Evolutionary conservation across 2,329 filamentous ascomycete species (phyloP).

Genomic region (Nemania bipapillata): DNA sequence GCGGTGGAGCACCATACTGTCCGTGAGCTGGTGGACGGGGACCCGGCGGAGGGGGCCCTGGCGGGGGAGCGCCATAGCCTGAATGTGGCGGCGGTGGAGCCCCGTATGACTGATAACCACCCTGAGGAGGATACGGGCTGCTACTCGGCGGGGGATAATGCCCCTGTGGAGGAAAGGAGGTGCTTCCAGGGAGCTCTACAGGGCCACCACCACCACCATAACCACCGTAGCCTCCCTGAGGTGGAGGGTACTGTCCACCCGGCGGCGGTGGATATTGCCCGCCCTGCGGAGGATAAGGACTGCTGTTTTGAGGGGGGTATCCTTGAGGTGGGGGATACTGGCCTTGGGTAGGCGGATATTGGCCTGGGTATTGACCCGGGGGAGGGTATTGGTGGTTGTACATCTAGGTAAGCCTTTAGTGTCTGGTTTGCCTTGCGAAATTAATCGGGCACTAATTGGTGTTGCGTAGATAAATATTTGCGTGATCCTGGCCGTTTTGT

Average conservation of each 20-base stretch:
- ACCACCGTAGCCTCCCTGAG: conserved; percentile 52
- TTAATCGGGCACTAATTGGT: neutral
- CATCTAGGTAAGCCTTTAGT: conserved; percentile 29
- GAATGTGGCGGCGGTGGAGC: conserved; percentile 47
- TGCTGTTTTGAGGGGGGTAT: conserved; percentile 43
- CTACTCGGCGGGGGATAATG: conserved; percentile 44
- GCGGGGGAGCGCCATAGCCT: conserved; percentile 52
- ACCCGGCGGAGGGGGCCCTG: conserved; percentile 47
- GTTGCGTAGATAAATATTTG: neutral
- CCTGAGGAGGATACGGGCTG: conserved; percentile 47
- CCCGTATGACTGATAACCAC: conserved; percentile 48
- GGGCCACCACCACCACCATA: conserved; percentile 22
- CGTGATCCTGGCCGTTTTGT: neutral
- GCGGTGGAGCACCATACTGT: conserved; percentile 55
- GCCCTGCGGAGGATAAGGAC: conserved; percentile 48
- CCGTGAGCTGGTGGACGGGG: conserved; percentile 47
- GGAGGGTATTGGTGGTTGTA: conserved; percentile 46
- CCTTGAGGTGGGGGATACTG: conserved; percentile 48
- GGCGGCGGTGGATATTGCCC: conserved; percentile 52
- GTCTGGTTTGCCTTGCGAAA: neutral
- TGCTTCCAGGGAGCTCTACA: conserved; percentile 48
- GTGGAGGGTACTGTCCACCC: too few relatives aligned
- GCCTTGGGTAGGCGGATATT: conserved; percentile 23
- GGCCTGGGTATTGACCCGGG: conserved; percentile 36
- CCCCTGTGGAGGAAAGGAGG: conserved; percentile 44